These are phyloP conservation scores for Thielaviopsis populi DNA, from an alignment of 2,329 filamentous ascomycete genomes.

Conservation along the genomic window DNA sequence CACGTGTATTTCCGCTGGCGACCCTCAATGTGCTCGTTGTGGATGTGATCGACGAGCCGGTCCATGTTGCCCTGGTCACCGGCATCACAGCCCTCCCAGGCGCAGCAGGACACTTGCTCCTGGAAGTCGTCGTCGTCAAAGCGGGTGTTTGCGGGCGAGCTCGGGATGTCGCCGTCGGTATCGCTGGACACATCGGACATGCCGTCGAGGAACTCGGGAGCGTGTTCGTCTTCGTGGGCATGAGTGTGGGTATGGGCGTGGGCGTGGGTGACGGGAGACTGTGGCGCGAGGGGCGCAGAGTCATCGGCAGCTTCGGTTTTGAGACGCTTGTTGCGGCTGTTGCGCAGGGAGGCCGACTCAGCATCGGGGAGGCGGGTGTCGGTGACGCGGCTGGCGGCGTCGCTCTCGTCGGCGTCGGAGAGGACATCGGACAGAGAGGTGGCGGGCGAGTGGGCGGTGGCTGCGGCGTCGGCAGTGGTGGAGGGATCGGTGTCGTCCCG, in stretches of 20 bases:
- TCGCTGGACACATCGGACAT: constrained; percentile 73
- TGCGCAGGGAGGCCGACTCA: constrained; percentile 22
- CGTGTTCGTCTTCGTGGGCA: constrained; percentile 30
- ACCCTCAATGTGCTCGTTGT: constrained; percentile 85
- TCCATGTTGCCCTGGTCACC: constrained; percentile 71
- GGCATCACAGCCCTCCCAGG: constrained; percentile 59
- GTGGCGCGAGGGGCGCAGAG: constrained; percentile 31
- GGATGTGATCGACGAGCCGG: constrained; percentile 65
- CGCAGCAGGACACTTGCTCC: constrained; percentile 64
- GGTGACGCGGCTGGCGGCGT: not conserved
- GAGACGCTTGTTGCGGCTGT: constrained; percentile 28
- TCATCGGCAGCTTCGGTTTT: constrained; percentile 32
- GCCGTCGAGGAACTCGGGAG: constrained; percentile 39
- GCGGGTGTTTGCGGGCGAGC: constrained; percentile 50
- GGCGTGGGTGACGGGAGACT: constrained; percentile 14
- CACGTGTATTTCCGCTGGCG: constrained; percentile 96
- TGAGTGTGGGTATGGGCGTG: constrained; percentile 26
- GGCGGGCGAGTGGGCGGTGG: not conserved
- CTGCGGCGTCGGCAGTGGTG: not conserved
- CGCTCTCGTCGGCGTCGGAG: constrained; percentile 27
- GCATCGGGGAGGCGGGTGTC: not conserved
- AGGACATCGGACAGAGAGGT: constrained; percentile 10
- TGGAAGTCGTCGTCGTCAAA: constrained; percentile 60
- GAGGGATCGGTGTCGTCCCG: constrained; percentile 6
- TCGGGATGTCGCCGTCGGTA: constrained; percentile 71